A percentile compares a stretch with the other conserved stretches of the same genome.
These are phyloP conservation scores for Annulohypoxylon nitens DNA, from an alignment of 495 filamentous ascomycete species.

Conservation along the genomic window DNA sequence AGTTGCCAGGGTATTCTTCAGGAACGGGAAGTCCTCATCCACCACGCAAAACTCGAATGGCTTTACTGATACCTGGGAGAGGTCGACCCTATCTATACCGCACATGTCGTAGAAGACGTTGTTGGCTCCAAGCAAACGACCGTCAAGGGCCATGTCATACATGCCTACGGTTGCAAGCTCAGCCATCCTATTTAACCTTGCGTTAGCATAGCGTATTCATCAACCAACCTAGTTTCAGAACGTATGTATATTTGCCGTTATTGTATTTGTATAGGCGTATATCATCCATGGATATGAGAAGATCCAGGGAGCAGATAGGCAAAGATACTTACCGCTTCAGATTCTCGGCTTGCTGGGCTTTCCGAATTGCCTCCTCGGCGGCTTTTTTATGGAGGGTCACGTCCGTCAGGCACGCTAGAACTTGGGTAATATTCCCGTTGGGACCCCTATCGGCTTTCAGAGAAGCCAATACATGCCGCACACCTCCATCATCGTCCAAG, in stretches of 20 bases:
- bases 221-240: not conserved
- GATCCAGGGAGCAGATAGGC: not conserved
- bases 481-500: conserved; percentile 49
- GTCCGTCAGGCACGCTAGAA: conserved; percentile 62
- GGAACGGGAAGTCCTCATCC: conserved; percentile 67
- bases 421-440: conserved; percentile 55
- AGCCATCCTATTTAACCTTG: conserved; percentile 51
- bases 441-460: conserved; percentile 57
- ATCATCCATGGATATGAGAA: not conserved
- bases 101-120: conserved; percentile 63
- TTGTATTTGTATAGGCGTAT: not conserved
- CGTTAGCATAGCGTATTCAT: conserved; percentile 14
- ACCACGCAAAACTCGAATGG: conserved; percentile 63
- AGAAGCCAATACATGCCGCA: conserved; percentile 56
- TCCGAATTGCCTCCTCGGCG: conserved; percentile 58
- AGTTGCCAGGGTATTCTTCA: conserved; percentile 66
- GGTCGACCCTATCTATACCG: conserved; percentile 71
- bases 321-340: conserved; percentile 53
- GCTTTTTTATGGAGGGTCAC: conserved; percentile 59
- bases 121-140: conserved; percentile 58
- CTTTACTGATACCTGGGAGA: conserved; percentile 45
- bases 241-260: not conserved
- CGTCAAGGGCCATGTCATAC: conserved; percentile 62
- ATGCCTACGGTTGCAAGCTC: conserved; percentile 62
- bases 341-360: conserved; percentile 62